Evolutionary conservation across 805 yeast genomes (phyloP), one percentile per base, ranked within the genome.

Genomic region (Yamadazyma sp.): DNA sequence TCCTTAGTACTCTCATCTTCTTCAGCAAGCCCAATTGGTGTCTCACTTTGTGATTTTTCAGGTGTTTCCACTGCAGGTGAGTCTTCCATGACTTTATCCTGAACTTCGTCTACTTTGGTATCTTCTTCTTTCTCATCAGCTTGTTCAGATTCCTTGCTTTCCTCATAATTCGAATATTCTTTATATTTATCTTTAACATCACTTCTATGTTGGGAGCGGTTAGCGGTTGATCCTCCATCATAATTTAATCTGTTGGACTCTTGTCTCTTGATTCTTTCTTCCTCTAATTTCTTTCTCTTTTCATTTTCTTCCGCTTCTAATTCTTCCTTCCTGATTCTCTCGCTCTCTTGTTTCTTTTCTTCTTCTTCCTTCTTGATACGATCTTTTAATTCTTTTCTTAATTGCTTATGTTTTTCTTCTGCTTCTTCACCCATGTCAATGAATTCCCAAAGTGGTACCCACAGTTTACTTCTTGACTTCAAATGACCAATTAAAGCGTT

Each of bases 401-500:
- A 50, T 18, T 45, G 38, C 17, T 44, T 41, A 10, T 35, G 42
- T 4, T 25, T 23, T 14, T 44, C 37, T 36, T 62, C 66, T 12
- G 61, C 74, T 3, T 69, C 74, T 2, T 66, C 76, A 19, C 60
- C 41, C 59, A 77, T 52, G 5, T 69, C 69, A 43, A 75, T 70
- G 44, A 80, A 78, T 13, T 81, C 84, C 72, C 78, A 73, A 30
- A 69, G 44, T 28, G 66, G 70, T 2, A 76, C 59, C 71, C 83
- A 73, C 0, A 60, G 58, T 23, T 62, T 67, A 14, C 74, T 56
- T 28, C 78, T 65, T 0, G 86, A 75, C 38, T 72, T 75, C 16
- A 83, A 57, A 41, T 80, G 80, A 0, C 87, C 89, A 33, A 75
- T 61, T 34, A 84, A 65, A 1, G 93, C 89, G 54, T 70, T 77